Evolutionary conservation across 768 basidiomycete genomes (phyloP).

Genomic region (Mrakia hoshinonis): DNA sequence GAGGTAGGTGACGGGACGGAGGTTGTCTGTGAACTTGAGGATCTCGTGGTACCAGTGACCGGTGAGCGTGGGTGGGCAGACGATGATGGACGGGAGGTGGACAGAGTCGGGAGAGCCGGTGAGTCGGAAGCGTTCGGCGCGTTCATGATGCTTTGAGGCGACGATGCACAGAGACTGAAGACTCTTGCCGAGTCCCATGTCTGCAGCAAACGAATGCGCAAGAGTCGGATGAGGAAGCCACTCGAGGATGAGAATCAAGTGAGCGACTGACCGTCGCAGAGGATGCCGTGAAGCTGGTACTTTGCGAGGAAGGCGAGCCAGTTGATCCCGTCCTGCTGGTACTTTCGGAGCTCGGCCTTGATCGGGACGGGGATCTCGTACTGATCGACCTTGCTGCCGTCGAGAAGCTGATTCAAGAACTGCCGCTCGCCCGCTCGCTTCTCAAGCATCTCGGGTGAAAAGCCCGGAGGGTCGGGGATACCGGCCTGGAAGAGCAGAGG

Average conservation of each 20-base stretch:
- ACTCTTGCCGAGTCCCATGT: slow-evolving; percentile 98
- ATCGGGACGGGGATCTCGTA: slow-evolving; percentile 78
- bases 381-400: slow-evolving; percentile 86
- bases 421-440: slow-evolving; percentile 79
- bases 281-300: slow-evolving; percentile 93
- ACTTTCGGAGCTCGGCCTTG: slow-evolving; percentile 89
- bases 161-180: slow-evolving; percentile 95
- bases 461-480: slow-evolving; percentile 88
- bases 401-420: slow-evolving; percentile 85
- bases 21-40: slow-evolving; percentile 75
- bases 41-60: slow-evolving; percentile 99
- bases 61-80: slow-evolving; percentile 94
- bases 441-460: slow-evolving; percentile 75
- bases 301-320: slow-evolving; percentile 98
- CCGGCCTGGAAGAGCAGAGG: slow-evolving; percentile 56
- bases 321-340: slow-evolving; percentile 96
- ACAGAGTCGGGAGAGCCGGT: slow-evolving; percentile 65
- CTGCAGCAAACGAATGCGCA: slow-evolving; percentile 43
- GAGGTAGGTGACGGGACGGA: slow-evolving; percentile 77
- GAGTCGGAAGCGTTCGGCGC: slow-evolving; percentile 56
- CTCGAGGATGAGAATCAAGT: not conserved
- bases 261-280: slow-evolving; percentile 73
- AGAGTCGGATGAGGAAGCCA: not conserved
- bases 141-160: slow-evolving; percentile 84
- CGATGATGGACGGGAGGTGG: slow-evolving; percentile 84